phyloP scores from a whole-genome alignment of 805 yeast genomes.

The Nakazawaea peltata region DNA sequence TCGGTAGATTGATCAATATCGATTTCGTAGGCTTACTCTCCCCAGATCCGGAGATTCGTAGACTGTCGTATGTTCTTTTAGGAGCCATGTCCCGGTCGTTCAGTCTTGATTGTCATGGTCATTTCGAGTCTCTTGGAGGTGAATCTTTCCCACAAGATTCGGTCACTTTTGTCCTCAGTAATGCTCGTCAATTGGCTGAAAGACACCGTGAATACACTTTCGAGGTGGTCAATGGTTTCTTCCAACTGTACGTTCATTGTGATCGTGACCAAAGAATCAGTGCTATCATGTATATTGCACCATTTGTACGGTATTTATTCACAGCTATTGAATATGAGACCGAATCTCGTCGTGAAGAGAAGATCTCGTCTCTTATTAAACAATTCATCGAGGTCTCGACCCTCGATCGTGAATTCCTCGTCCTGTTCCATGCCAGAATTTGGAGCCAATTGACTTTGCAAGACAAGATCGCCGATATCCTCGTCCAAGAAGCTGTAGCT shows the following conservation, averaged over 20 bases:
- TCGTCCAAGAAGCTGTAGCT: constrained; percentile 68
- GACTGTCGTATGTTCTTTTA: constrained; percentile 54
- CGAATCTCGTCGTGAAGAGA: constrained; percentile 21
- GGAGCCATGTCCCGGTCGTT: constrained; percentile 55
- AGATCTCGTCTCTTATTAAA: constrained; percentile 52
- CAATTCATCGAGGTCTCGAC: constrained; percentile 54
- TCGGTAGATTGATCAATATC: constrained; percentile 57
- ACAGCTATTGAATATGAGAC: constrained; percentile 45
- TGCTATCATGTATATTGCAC: constrained; percentile 47
- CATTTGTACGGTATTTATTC: constrained; percentile 70
- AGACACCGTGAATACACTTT: constrained; percentile 50
- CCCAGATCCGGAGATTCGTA: constrained; percentile 47
- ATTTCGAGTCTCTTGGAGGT: constrained; percentile 45
- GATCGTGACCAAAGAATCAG: constrained; percentile 26
- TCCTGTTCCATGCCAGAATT: constrained; percentile 47
- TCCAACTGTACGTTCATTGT: constrained; percentile 40
- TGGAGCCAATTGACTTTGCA: constrained; percentile 66
- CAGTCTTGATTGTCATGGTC: constrained; percentile 50
- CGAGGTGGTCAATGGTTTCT: constrained; percentile 42
- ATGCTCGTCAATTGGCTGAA: constrained; percentile 50
- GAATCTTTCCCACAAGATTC: constrained; percentile 64
- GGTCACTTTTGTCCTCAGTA: constrained; percentile 47
- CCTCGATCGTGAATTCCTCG: constrained; percentile 35
- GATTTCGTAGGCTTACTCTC: constrained; percentile 64
- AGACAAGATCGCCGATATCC: constrained; percentile 43